Base-by-base conservation (phyloP, 2,329 filamentous ascomycete genomes). In the Calonectria multiphialidica region DNA sequence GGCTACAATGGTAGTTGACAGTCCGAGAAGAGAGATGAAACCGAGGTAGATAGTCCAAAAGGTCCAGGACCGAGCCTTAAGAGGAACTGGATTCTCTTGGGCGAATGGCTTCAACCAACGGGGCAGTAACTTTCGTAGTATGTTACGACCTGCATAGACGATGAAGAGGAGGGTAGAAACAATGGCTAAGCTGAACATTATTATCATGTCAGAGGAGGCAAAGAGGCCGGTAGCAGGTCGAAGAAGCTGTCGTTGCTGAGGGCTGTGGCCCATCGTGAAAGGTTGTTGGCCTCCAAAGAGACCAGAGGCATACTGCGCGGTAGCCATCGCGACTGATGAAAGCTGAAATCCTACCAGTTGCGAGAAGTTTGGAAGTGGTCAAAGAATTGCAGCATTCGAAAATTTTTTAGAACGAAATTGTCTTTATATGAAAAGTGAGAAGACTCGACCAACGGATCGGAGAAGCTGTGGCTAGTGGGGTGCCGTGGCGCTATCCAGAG, bases 31-130 rank as follows among this genome's bases (percentile, higher is more conserved):
- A 35, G 81, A 80, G n/a, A 84, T 71, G 6, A 79, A 25, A 28
- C 80, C 68, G 2, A 88, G 80, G 18, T 78, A 76, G 4, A 83
- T 66, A 1, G 84, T 85, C 84, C 84, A 87, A 47, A 81, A 73
- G 1, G 81, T 84, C 86, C 84, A 87, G 13, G 73, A 66, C 50
- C 75, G 83, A 28, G 77, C 72, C 45, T 80, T 82, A 21, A 74
- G 45, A 0, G 66, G 40, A 1, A 69, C 73, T 1, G 77, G 75
- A 0, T 57, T 72, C 74, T 88, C 87, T 10, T 81, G 78, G 3
- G 87, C 87, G 71, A 88, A 88, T 2, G 84, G 83, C 12, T 80
- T 82, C 16, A 83, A 77, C 85, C 86, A 88, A 50, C 77, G 80
- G 0, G 87, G 86, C 1, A 83, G 78, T 3, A 74, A 72, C 4